Conservation (phyloP, 2,329 filamentous ascomycete genomes). For the Apiospora koreana region DNA sequence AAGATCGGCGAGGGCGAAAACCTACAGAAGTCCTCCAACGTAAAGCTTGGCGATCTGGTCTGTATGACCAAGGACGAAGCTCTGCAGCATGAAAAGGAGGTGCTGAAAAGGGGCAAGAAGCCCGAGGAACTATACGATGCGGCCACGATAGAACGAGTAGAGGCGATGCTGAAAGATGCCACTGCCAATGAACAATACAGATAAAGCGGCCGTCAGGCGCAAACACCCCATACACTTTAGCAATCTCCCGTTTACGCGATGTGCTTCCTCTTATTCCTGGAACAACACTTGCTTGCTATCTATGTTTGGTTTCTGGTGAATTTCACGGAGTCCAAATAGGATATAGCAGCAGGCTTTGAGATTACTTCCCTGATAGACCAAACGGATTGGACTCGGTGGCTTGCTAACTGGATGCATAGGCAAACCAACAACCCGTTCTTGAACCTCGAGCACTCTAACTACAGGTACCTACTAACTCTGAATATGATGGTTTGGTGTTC, state of each 20-base stretch:
- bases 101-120: conserved; percentile 69
- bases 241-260: background rate
- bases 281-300: background rate
- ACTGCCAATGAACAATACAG: conserved; percentile 58
- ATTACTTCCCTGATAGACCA: background rate
- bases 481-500: background rate
- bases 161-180: conserved; percentile 68
- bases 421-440: background rate
- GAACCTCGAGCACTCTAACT: background rate
- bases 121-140: conserved; percentile 74
- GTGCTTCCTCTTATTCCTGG: too few relatives aligned
- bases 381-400: background rate
- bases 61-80: conserved; percentile 37
- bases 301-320: background rate
- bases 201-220: conserved; percentile 23
- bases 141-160: conserved; percentile 67
- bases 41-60: conserved; percentile 43
- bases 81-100: conserved; percentile 72
- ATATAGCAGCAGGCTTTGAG: background rate
- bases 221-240: background rate
- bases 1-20: conserved; percentile 64
- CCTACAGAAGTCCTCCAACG: conserved; percentile 75
- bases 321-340: background rate
- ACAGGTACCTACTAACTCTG: too few relatives aligned
- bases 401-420: background rate